Evolutionary conservation across 495 filamentous ascomycete genomes (phyloP).

Genomic region (Hypoxylon intermedium): DNA sequence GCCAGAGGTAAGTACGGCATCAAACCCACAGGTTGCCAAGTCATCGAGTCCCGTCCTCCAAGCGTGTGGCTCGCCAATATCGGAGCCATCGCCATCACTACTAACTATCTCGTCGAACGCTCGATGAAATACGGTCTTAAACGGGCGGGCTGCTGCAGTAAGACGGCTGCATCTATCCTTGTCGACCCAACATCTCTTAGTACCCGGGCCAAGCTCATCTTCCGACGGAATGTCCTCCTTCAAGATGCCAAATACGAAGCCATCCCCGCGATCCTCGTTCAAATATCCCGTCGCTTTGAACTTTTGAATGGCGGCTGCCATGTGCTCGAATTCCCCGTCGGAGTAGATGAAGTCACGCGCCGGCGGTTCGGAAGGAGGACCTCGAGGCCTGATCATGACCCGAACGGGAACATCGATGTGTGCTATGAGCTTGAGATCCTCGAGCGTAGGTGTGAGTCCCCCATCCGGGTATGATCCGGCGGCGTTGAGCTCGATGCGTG

Average conservation of each 20-base stretch:
- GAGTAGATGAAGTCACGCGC: slow-evolving; percentile 52
- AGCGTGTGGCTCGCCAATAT: slow-evolving; percentile 4
- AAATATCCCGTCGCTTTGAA: slow-evolving; percentile 42
- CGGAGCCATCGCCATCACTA: slow-evolving; percentile 3
- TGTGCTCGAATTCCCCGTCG: slow-evolving; percentile 38
- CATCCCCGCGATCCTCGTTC: slow-evolving; percentile 44
- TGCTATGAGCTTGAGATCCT: slow-evolving; percentile 21
- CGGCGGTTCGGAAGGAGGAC: slow-evolving; percentile 17
- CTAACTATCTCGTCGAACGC: slow-evolving; percentile 52
- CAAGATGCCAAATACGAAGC: slow-evolving; percentile 56
- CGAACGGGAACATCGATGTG: slow-evolving; percentile 38
- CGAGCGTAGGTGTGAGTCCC: slow-evolving; percentile 47
- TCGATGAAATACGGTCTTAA: slow-evolving; percentile 48
- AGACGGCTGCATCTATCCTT: slow-evolving; percentile 39
- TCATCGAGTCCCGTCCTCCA: slow-evolving; percentile 34
- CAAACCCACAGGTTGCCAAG: slow-evolving; percentile 43
- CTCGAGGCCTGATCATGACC: slow-evolving; percentile 57
- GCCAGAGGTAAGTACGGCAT: slow-evolving; percentile 51
- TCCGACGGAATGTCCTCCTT: slow-evolving; percentile 2
- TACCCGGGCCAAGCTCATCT: neutral
- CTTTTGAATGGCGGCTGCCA: slow-evolving; percentile 38
- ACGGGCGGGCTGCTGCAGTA: slow-evolving; percentile 34
- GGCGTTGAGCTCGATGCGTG: slow-evolving; percentile 51
- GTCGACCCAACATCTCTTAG: slow-evolving; percentile 35
- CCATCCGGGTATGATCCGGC: slow-evolving; percentile 49